Evolutionary conservation across 257 asterid genomes (phyloP).

Genomic region (Solanum infundibuliforme): DNA sequence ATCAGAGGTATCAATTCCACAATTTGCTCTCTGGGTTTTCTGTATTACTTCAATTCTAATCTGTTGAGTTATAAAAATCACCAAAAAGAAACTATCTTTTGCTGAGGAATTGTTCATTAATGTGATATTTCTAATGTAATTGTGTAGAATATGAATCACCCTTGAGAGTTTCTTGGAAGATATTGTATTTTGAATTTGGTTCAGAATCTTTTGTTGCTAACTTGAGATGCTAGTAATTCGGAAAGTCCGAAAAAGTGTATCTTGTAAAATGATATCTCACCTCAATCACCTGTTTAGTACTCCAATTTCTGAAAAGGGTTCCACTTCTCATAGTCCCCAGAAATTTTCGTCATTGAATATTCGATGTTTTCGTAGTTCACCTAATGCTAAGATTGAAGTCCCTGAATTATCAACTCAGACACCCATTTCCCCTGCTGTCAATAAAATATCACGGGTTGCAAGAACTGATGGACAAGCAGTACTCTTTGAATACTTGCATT

Average conservation of each 20-base stretch:
- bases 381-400: constrained; percentile 3
- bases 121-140: not conserved
- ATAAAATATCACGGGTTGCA: constrained; percentile 16
- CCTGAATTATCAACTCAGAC: constrained; percentile 16
- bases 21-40: not conserved
- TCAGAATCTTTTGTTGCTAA: not conserved
- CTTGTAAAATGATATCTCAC: constrained; percentile 25
- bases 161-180: not conserved
- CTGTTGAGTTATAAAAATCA: not conserved
- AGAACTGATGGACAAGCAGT: constrained; percentile 68
- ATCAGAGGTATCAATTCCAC: not conserved
- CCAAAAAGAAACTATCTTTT: not conserved
- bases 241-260: constrained; percentile 7
- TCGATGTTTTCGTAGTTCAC: constrained; percentile 13
- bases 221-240: constrained; percentile 22
- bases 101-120: not conserved
- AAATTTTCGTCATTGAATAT: constrained; percentile 9
- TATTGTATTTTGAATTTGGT: not conserved
- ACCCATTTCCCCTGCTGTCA: not conserved
- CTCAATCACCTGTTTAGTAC: constrained; percentile 8
- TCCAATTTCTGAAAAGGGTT: constrained; percentile 1
- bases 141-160: not conserved
- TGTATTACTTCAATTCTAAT: not conserved
- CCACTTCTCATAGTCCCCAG: constrained; percentile 11
- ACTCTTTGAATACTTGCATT: constrained; percentile 75